These are phyloP conservation scores for Mortierella antarctica DNA, from an alignment of 192 early-diverging fungal genomes.

Conservation along the genomic window DNA sequence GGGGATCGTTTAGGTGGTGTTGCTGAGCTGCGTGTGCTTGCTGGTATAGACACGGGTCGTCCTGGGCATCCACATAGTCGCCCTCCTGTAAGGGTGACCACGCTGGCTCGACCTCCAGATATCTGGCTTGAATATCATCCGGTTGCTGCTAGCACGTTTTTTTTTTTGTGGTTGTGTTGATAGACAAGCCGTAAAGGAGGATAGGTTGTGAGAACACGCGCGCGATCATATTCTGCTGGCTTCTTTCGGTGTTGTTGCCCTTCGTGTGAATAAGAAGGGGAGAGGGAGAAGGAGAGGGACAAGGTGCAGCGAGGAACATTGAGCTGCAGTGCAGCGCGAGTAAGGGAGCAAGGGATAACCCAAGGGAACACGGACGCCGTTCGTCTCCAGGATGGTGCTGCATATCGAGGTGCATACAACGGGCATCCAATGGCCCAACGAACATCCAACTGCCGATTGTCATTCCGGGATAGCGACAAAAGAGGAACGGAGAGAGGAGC, in stretches of 20 bases:
- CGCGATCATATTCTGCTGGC: too few species aligned
- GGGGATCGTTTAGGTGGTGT: neutral
- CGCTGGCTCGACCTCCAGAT: constrained; percentile 31
- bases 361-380: too few species aligned
- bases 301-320: neutral
- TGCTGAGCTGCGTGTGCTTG: neutral
- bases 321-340: neutral
- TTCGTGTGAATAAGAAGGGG: neutral
- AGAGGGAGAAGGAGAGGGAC: neutral
- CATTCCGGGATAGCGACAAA: too few species aligned
- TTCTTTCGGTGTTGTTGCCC: neutral
- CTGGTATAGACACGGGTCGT: constrained; percentile 4
- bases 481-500: too few species aligned
- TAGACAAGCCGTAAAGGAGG: neutral
- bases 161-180: neutral
- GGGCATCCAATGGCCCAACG: too few species aligned
- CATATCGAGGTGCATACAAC: too few species aligned
- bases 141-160: neutral
- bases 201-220: too few species aligned
- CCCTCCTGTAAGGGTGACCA: constrained; percentile 9
- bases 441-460: too few species aligned
- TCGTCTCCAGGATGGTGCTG: too few species aligned
- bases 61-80: constrained; percentile 10
- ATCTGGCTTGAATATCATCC: constrained; percentile 10
- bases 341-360: neutral